phyloP scores from a whole-genome alignment of 1,139 yeast genomes.

The Eremothecium cymbalariae region DNA sequence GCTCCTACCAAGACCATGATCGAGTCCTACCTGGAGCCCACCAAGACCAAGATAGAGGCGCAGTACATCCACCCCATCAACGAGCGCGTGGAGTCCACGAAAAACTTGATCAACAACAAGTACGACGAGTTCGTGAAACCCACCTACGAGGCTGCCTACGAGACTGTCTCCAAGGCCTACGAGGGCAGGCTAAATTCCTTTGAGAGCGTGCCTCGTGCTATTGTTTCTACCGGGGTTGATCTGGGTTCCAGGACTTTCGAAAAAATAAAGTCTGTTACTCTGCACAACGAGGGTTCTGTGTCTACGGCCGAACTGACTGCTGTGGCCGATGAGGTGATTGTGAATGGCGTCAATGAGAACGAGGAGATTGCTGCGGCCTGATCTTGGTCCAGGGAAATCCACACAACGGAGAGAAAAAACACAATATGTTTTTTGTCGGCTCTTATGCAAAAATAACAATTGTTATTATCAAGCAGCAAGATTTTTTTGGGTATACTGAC shows the following conservation, averaged over 20 bases:
- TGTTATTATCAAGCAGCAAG: no score
- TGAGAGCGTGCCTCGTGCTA: slow-evolving; percentile 30
- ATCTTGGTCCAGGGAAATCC: background rate
- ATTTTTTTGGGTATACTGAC: no score
- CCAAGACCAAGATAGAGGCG: slow-evolving; percentile 18
- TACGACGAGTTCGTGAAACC: slow-evolving; percentile 19
- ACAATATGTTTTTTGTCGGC: no score
- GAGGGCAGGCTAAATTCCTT: slow-evolving; percentile 25
- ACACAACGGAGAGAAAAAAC: background rate
- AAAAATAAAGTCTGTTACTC: slow-evolving; percentile 18
- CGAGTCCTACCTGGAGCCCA: slow-evolving; percentile 19
- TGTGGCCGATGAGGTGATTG: slow-evolving; percentile 1
- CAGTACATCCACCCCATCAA: slow-evolving; percentile 16
- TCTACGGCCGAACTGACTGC: slow-evolving; percentile 6
- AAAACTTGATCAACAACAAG: slow-evolving; percentile 14
- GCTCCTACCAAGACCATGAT: slow-evolving; percentile 15
- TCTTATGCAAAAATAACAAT: no score
- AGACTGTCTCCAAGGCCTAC: slow-evolving; percentile 26
- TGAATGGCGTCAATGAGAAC: slow-evolving; percentile 1
- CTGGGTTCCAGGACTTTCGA: slow-evolving; percentile 25
- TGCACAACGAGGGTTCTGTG: slow-evolving; percentile 4
- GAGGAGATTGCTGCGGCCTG: slow-evolving; percentile 4
- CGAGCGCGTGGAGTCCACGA: slow-evolving; percentile 15
- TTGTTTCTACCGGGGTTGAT: slow-evolving; percentile 28
- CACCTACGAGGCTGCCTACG: slow-evolving; percentile 25